phyloP scores from a whole-genome alignment of 2,329 filamentous ascomycete genomes.

The Tolypocladium paradoxum region DNA sequence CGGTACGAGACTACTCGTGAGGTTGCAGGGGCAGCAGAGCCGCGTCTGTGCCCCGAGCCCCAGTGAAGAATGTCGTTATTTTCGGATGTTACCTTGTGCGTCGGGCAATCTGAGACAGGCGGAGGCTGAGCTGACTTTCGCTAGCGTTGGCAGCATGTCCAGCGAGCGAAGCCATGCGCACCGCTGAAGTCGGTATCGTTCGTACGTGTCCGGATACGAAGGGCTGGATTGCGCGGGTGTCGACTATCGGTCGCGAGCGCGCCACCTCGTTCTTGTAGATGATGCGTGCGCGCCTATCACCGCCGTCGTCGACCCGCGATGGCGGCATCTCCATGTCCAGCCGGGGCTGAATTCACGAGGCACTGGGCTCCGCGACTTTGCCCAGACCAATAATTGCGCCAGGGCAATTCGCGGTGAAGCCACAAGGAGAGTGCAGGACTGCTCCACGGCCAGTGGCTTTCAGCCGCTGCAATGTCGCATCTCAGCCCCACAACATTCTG shows the following conservation, averaged over 20 bases:
- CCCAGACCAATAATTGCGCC: background rate
- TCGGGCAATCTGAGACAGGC: background rate
- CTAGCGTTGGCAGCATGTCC: background rate
- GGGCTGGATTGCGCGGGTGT: background rate
- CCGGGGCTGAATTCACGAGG: background rate
- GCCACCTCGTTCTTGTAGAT: background rate
- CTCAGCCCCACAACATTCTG: background rate
- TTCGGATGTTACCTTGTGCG: no score
- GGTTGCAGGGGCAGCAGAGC: no score
- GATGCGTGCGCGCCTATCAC: background rate
- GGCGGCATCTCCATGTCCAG: background rate
- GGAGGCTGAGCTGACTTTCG: background rate
- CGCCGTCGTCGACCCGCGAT: background rate
- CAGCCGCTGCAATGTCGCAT: background rate
- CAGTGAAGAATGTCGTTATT: no score
- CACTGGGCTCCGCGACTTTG: background rate
- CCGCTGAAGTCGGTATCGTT: background rate
- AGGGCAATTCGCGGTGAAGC: background rate
- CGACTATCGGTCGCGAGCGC: background rate
- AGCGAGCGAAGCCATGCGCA: background rate
- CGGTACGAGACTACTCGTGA: no score
- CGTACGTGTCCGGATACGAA: no score
- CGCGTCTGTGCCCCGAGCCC: background rate
- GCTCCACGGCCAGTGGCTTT: background rate
- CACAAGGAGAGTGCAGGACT: background rate